These are phyloP conservation scores for Metschnikowia reukaufii DNA, from an alignment of 805 yeast genomes.

Conservation along the genomic window DNA sequence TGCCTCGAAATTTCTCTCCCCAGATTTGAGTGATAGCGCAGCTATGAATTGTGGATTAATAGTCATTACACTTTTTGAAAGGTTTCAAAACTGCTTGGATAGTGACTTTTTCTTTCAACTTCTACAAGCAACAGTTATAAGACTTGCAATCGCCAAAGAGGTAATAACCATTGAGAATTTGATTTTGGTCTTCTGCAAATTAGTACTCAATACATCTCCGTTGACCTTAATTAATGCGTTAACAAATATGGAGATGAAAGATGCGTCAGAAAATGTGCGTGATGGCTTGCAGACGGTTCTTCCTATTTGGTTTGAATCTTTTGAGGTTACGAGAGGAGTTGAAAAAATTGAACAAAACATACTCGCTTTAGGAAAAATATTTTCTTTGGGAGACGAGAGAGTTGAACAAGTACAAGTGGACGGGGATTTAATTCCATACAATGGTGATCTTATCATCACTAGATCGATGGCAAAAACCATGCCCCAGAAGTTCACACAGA, in stretches of 20 bases:
- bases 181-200: slow-evolving; percentile 69
- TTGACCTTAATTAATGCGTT: slow-evolving; percentile 64
- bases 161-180: slow-evolving; percentile 76
- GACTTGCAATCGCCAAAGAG: slow-evolving; percentile 66
- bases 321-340: slow-evolving; percentile 77
- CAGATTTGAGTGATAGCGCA: slow-evolving; percentile 74
- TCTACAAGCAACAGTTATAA: slow-evolving; percentile 67
- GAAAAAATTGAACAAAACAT: slow-evolving; percentile 66
- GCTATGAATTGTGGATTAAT: slow-evolving; percentile 75
- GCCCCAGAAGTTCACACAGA: slow-evolving; percentile 61
- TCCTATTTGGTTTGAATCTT: slow-evolving; percentile 80
- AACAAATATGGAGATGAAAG: slow-evolving; percentile 31
- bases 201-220: slow-evolving; percentile 60
- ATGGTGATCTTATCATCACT: slow-evolving; percentile 69
- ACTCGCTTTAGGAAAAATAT: slow-evolving; percentile 70
- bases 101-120: slow-evolving; percentile 51
- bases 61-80: slow-evolving; percentile 57
- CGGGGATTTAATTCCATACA: slow-evolving; percentile 71
- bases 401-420: slow-evolving; percentile 58
- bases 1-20: slow-evolving; percentile 67
- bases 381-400: slow-evolving; percentile 53
- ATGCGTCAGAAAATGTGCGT: slow-evolving; percentile 17
- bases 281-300: slow-evolving; percentile 57
- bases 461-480: slow-evolving; percentile 75
- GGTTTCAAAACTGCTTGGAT: slow-evolving; percentile 42